Evolutionary conservation across 1,284 basidiomycete genomes (phyloP).

Genomic region (Vanrija sp.): DNA sequence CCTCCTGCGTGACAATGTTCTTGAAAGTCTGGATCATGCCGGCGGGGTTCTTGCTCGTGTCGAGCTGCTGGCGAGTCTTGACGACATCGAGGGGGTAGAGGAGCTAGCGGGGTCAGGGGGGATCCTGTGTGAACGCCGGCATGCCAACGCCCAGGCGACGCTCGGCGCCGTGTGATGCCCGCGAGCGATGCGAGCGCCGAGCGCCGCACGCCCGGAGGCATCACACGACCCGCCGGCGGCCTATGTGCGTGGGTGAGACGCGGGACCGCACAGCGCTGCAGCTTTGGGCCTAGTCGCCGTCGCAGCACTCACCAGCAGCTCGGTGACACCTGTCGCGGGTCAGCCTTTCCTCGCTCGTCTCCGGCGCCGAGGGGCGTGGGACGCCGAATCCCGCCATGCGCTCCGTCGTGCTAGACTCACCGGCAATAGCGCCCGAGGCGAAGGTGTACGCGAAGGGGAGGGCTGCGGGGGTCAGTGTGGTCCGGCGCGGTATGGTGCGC

Average conservation of each 20-base stretch:
- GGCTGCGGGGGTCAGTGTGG: slow-evolving; percentile 51
- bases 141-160: too few relatives aligned
- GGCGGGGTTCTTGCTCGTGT: slow-evolving; percentile 68
- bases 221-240: too few relatives aligned
- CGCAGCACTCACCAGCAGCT: slow-evolving; percentile 62
- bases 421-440: slow-evolving; percentile 84
- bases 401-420: slow-evolving; percentile 48
- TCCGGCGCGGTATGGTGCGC: background rate
- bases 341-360: background rate
- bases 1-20: slow-evolving; percentile 64
- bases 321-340: slow-evolving; percentile 55
- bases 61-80: slow-evolving; percentile 97
- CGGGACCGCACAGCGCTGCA: too few relatives aligned
- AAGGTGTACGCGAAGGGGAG: slow-evolving; percentile 85
- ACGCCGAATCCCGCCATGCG: background rate
- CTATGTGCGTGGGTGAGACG: too few relatives aligned
- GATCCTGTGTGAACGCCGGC: too few relatives aligned
- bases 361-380: background rate
- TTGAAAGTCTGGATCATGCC: slow-evolving; percentile 75
- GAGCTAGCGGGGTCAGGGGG: slow-evolving; percentile 11
- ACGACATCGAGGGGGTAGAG: slow-evolving; percentile 54
- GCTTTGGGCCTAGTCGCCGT: too few relatives aligned
- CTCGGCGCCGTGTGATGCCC: too few relatives aligned
- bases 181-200: too few relatives aligned
- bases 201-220: too few relatives aligned